These are phyloP conservation scores for Nigrospora osmanthi DNA, from an alignment of 2,329 filamentous ascomycete species.

Conservation along the genomic window DNA sequence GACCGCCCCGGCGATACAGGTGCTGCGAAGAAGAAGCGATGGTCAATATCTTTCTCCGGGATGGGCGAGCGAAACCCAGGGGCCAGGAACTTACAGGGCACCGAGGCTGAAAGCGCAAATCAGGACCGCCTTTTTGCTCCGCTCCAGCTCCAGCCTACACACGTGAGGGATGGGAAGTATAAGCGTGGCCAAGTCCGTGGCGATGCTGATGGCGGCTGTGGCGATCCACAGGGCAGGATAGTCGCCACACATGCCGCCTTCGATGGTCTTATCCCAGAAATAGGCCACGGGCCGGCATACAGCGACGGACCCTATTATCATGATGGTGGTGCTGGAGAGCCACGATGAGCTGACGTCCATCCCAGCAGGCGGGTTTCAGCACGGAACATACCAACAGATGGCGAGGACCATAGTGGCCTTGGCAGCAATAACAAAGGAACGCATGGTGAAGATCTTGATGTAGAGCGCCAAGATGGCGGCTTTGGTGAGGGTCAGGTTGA, in stretches of 20 bases:
- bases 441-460: constrained; percentile 2
- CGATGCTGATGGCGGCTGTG: constrained; percentile 1
- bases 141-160: constrained; percentile 7
- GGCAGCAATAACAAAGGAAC: background rate
- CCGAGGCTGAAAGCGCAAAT: constrained; percentile 12
- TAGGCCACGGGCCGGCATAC: background rate
- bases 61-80: no score
- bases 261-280: constrained; percentile 1
- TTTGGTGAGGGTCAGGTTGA: constrained; percentile 1
- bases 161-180: constrained; percentile 10
- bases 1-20: background rate
- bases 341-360: background rate
- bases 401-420: background rate
- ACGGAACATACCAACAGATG: background rate
- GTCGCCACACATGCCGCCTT: constrained; percentile 3
- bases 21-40: background rate
- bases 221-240: constrained; percentile 1
- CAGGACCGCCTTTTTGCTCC: constrained; percentile 7
- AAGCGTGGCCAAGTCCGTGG: constrained; percentile 5
- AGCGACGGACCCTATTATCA: background rate
- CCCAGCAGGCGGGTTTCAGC: background rate
- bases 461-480: background rate
- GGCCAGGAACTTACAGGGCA: constrained; percentile 7
- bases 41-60: background rate
- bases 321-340: background rate